Base-by-base conservation (phyloP, 345 rosid genomes). In the Acer yangbiense region DNA sequence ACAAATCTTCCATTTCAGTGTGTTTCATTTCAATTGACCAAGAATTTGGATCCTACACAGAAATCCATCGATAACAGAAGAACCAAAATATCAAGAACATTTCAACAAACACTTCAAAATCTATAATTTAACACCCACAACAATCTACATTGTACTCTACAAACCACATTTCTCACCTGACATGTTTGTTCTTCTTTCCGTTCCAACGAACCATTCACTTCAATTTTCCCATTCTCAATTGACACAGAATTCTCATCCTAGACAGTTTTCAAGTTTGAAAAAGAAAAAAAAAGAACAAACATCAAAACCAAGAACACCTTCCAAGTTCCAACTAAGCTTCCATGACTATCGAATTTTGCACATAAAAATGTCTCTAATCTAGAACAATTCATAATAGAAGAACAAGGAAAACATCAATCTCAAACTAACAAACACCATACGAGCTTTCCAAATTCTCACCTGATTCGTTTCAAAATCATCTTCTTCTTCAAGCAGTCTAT, bases 371-470 rank as follows among this genome's bases (percentile, higher is more conserved):
- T 43, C 7, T 68, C 21, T 20, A 5, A 58, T 58, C 20, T 4
- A 18, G 3, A 21, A 67, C 3, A 23, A 23, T 25, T 69, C 29
- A 69, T 2, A 16, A 23, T 6, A 16, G 12, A 69, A n/a, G 12
- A 18, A 67, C 14, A 41, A 16, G 3, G 69, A 65, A 35, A 65
- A 64, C 17, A 29, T 29, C 41, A 29, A 29, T 27, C 17, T 11
- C 13, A 68, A 43, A 69, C 3, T 48, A 48, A 69, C 32, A 69
- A 23, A 69, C n/a, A 41, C 7, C 52, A 4, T 20, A 43, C 1
- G 27, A 48, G 20, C n/a, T 32, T 46, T 20, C 20, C 61, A 41
- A 78, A 61, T 46, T 23, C 83, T 75, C 78, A 89, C 92, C 89
- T 85, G 83, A 76, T 74, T 63, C 43, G 35, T 48, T 23, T 72